A percentile compares a stretch with the other conserved stretches of the same genome.
These are phyloP conservation scores for Licmophora abbreviata DNA, from an alignment of 108 stramenopile species.

Conservation along the genomic window DNA sequence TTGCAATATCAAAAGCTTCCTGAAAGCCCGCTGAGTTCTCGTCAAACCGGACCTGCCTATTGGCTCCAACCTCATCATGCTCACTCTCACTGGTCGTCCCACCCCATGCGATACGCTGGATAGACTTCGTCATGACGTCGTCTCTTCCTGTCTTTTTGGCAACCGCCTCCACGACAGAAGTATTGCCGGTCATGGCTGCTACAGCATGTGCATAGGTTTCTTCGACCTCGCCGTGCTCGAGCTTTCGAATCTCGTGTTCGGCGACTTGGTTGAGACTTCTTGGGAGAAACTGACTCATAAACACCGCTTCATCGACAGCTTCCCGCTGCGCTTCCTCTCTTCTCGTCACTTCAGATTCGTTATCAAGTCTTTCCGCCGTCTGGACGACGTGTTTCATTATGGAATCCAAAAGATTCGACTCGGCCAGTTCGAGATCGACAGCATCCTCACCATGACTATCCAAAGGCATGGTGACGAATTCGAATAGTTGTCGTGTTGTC, in stretches of 20 bases:
- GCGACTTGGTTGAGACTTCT: slow-evolving; percentile 84
- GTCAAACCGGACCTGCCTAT: slow-evolving; percentile 4
- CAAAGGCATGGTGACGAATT: slow-evolving; percentile 61
- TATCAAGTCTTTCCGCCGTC: slow-evolving; percentile 13
- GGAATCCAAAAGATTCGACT: slow-evolving; percentile 43
- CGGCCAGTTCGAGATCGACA: slow-evolving; percentile 37
- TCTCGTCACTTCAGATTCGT: slow-evolving; percentile 44
- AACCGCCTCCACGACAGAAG: slow-evolving; percentile 57
- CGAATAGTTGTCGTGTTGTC: slow-evolving; percentile 82
- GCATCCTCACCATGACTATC: slow-evolving; percentile 8
- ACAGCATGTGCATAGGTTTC: slow-evolving; percentile 83
- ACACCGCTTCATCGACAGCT: slow-evolving; percentile 81
- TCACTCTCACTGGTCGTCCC: neutral
- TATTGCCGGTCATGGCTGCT: slow-evolving; percentile 80
- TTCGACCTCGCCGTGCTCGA: slow-evolving; percentile 82
- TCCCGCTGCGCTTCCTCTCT: slow-evolving; percentile 58
- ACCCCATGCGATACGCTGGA: slow-evolving; percentile 2
- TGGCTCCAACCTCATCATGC: neutral
- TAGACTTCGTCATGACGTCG: slow-evolving; percentile 5
- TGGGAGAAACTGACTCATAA: slow-evolving; percentile 87
- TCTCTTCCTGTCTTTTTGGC: slow-evolving; percentile 30
- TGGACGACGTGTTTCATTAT: slow-evolving; percentile 55
- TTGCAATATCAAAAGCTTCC: slow-evolving; percentile 15
- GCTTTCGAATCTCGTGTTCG: slow-evolving; percentile 74
- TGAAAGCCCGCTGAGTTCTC: slow-evolving; percentile 18